Base-by-base conservation (phyloP, 352 stramenopile species). In the Phytopythium montanum region DNA sequence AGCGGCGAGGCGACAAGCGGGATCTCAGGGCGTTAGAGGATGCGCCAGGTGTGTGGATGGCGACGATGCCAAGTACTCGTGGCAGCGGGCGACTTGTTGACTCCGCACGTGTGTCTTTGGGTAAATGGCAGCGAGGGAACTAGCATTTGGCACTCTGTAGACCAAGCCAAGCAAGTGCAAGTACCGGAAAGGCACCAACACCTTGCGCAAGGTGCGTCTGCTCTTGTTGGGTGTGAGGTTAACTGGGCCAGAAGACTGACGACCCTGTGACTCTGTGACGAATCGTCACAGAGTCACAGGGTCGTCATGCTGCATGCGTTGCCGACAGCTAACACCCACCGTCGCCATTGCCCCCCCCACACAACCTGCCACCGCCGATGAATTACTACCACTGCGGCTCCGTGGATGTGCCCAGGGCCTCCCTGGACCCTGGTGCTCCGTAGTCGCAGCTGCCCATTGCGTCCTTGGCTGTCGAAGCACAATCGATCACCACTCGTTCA, bases 161-260 rank as follows among this genome's bases (percentile, higher is more conserved):
- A 6, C 41, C 21, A 71, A 72, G 42, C 56, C 56, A 9, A 75
- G 59, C 3, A 65, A 65, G 52, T 54, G 68, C 10, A 72, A 73
- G 50, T 61, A 70, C 51, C 68, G 65, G 39, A 75, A 75, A 42
- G 65, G 61, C 9, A 75, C 61, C 26, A 61, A 75, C 25, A 70
- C 65, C 14, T 48, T 70, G 36, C 39, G 68, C 54, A 75, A 75
- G 59, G 69, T 66, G 19, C 14, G 34, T 16, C 34, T 41, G 10
- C 34, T 13, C 12, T 59, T 23, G 7, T n/a, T 66, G 31, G 57
- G 38, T 13, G 23, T 36, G n/a, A 12, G 39, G 14, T 60, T 25
- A 54, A 29, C 31, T 36, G 31, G 16, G 9, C 14, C 38, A 21
- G 18, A 44, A 0, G 9, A 10, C 31, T 36, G 31, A 1, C 21